phyloP scores from a whole-genome alignment of 352 stramenopile species.

The Phytophthora fragariaefolia region DNA sequence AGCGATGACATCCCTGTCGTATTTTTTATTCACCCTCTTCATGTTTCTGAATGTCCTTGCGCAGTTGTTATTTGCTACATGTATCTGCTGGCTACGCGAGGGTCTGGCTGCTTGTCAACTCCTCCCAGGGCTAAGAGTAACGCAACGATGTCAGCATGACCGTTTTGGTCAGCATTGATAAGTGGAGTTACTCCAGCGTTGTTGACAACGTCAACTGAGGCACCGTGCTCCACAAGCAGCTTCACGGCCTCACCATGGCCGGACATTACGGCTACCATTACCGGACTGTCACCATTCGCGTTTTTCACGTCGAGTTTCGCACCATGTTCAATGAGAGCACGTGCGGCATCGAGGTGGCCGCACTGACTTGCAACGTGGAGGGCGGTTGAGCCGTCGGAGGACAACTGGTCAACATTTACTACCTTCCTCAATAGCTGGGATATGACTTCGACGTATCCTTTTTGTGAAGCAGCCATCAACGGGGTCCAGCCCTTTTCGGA shows the following conservation, averaged over 20 bases:
- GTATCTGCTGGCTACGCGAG: no score
- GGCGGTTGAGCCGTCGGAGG: no score
- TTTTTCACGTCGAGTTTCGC: neutral
- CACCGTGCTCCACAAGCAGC: neutral
- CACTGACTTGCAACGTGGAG: neutral
- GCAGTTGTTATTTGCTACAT: no score
- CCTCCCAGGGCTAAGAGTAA: neutral
- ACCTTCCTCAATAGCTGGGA: no score
- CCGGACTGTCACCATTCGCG: neutral
- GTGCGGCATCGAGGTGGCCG: neutral
- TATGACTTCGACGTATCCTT: no score
- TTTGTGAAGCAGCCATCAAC: neutral
- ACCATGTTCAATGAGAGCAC: neutral
- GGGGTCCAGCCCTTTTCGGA: neutral
- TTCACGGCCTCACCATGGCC: neutral
- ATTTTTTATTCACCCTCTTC: no score
- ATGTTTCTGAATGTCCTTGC: no score
- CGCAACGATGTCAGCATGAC: neutral
- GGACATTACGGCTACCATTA: neutral
- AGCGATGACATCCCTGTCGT: no score
- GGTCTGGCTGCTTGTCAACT: neutral
- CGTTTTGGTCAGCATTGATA: neutral
- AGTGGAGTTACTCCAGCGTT: neutral
- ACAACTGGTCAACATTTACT: no score
- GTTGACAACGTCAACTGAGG: neutral